Conservation (phyloP, 257 asterid genomes). For the Craterostigma plantagineum region DNA sequence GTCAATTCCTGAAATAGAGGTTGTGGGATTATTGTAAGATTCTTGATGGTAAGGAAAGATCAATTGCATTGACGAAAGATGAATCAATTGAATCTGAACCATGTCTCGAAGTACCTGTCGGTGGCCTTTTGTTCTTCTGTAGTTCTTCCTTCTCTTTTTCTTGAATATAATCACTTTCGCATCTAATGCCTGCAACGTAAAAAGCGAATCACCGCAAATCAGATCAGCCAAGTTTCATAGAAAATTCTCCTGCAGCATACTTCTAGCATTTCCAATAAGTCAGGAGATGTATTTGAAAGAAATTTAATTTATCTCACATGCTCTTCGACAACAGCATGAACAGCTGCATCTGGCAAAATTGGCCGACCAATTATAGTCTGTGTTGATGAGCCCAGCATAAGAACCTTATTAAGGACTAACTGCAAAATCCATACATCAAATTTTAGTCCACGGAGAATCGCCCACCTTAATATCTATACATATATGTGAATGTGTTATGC, state of each 20-base stretch:
- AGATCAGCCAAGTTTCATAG: neutral
- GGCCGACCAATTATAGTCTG: constrained; percentile 91
- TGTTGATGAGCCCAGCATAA: constrained; percentile 61
- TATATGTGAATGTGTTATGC: too few species aligned
- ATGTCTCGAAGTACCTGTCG: constrained; percentile 43
- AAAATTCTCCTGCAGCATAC: too few species aligned
- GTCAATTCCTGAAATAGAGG: constrained; percentile 54
- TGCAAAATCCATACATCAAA: constrained; percentile 18
- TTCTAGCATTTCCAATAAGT: too few species aligned
- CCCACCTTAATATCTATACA: constrained; percentile 4
- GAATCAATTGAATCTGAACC: neutral
- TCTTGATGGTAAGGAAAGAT: neutral
- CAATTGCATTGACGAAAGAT: neutral
- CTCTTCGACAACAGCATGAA: constrained; percentile 95
- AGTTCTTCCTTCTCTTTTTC: constrained; percentile 95
- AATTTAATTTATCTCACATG: constrained; percentile 41
- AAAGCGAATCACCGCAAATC: neutral
- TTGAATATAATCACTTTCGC: constrained; percentile 91
- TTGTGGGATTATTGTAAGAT: neutral
- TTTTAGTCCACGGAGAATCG: constrained; percentile 6
- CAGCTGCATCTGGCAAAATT: constrained; percentile 75
- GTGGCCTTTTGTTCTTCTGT: constrained; percentile 80
- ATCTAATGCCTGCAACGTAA: constrained; percentile 54
- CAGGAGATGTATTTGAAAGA: neutral
- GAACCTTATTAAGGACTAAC: constrained; percentile 69